Percentiles rank a stretch among this genome's conserved stretches.
Evolutionary conservation across 2,329 filamentous ascomycete genomes (phyloP).

Genomic region (Periconia digitata): DNA sequence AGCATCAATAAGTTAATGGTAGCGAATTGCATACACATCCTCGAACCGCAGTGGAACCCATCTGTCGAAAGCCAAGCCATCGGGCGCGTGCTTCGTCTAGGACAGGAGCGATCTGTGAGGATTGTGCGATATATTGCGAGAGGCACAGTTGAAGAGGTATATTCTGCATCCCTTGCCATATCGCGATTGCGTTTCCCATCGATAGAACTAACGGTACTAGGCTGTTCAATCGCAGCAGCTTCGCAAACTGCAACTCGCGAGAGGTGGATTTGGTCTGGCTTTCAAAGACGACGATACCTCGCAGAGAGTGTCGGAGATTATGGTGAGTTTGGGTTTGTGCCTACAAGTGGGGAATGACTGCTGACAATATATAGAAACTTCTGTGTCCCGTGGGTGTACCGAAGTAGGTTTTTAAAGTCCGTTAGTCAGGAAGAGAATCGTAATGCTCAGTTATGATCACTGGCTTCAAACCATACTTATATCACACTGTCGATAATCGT

Average conservation of each 20-base stretch:
- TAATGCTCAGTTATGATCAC: too few species aligned
- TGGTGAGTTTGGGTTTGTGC: background rate
- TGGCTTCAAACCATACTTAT: too few species aligned
- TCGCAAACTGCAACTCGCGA: slow-evolving; percentile 1
- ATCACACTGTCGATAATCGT: too few species aligned
- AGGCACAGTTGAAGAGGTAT: slow-evolving; percentile 22
- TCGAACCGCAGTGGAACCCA: slow-evolving; percentile 35
- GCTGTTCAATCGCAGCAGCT: slow-evolving; percentile 1
- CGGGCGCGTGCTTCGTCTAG: slow-evolving; percentile 20
- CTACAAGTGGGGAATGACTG: background rate
- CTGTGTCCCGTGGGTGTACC: background rate
- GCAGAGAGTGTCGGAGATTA: background rate
- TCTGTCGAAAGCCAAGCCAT: slow-evolving; percentile 32
- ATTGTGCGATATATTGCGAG: slow-evolving; percentile 23
- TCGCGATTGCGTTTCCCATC: too few species aligned
- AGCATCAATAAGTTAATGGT: slow-evolving; percentile 14
- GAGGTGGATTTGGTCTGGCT: background rate
- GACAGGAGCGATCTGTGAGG: slow-evolving; percentile 21
- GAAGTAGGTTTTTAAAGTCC: background rate
- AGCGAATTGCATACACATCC: slow-evolving; percentile 18
- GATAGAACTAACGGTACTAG: background rate
- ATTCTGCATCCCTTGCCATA: too few species aligned
- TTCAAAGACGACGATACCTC: background rate
- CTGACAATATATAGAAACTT: background rate
- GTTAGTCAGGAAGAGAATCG: background rate